Evolutionary conservation across 257 asterid genomes (phyloP).

Genomic region (Fraxinus excelsior): DNA sequence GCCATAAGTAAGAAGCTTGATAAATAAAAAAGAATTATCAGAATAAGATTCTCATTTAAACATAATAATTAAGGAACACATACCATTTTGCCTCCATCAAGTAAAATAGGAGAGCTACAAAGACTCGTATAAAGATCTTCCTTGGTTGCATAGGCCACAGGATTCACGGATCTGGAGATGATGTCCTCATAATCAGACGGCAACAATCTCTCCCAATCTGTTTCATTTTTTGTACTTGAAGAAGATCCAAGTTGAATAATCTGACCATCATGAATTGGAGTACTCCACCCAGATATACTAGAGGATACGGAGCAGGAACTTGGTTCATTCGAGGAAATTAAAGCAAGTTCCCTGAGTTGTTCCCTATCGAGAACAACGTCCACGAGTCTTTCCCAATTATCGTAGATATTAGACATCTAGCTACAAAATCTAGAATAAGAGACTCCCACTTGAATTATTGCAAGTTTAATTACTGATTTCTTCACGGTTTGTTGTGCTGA

Average conservation of each 20-base stretch:
- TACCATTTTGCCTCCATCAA: conserved; percentile 42
- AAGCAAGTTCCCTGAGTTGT: not conserved
- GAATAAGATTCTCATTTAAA: too few species aligned
- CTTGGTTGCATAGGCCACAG: conserved; percentile 27
- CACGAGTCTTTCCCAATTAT: not conserved
- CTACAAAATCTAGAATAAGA: not conserved
- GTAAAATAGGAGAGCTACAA: conserved; percentile 36
- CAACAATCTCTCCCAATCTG: too few species aligned
- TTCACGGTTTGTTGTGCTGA: too few species aligned
- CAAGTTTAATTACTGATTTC: too few species aligned
- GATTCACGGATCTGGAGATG: conserved; percentile 33
- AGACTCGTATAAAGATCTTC: conserved; percentile 43
- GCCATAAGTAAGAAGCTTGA: too few species aligned
- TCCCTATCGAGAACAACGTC: not conserved
- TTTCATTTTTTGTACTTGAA: too few species aligned
- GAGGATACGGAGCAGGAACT: not conserved
- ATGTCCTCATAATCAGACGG: conserved; percentile 24
- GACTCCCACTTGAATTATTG: not conserved
- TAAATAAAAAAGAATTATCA: too few species aligned
- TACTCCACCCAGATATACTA: too few species aligned
- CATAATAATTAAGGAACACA: too few species aligned
- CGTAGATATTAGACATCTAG: not conserved
- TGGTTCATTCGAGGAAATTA: not conserved
- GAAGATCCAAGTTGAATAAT: not conserved
- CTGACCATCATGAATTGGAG: not conserved